Base-by-base conservation (phyloP, 2,329 filamentous ascomycete species). In the Colletotrichum limetticola region DNA sequence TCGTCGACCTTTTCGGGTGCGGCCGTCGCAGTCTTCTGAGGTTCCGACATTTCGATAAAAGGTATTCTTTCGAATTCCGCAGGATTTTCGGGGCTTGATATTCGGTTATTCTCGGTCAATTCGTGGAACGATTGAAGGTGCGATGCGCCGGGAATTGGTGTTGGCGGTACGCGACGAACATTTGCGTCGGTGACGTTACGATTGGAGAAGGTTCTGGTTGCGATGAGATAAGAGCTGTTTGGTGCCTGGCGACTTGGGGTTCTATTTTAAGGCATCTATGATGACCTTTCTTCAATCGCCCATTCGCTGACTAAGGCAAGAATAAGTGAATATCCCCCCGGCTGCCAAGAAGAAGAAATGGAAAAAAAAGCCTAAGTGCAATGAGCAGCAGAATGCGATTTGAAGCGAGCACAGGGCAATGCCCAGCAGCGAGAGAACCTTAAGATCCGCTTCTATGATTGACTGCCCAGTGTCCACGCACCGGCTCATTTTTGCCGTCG, bases 381-480 rank as follows among this genome's bases (percentile, higher is more conserved):
- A 28, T 14, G 22, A 53, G 30, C 56, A 59, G 55, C 28, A 58
- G 55, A 58, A 58, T n/a, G 5, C 28, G 6, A n/a, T 30, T 30
- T n/a, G 55, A n/a, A 49, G 55, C 14, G 24, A 63, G 57, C 6
- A 63, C 58, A 46, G 49, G 57, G 56, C 65, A 46, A 61, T 32
- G 32, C 1, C 30, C 58, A n/a, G 61, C 57, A 55, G 53, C 6
- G 37, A 70, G 30, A 1, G 24, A 37, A 28, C 65, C 57, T 69
- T 69, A 64, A 59, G 69, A 69, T 72, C 53, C 69, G 42, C 69
- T 56, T 32, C 19, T 72, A 64, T 69, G 65, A 69, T 72, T 71
- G 56, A 57, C 57, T n/a, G n/a, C 37, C 26, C 35, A 28, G 37
- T 49, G 22, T 19, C 56, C 26, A n/a, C 37, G 32, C 16, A 16